Conservation (phyloP, 805 yeast genomes). For the Clavispora phyllophila region DNA sequence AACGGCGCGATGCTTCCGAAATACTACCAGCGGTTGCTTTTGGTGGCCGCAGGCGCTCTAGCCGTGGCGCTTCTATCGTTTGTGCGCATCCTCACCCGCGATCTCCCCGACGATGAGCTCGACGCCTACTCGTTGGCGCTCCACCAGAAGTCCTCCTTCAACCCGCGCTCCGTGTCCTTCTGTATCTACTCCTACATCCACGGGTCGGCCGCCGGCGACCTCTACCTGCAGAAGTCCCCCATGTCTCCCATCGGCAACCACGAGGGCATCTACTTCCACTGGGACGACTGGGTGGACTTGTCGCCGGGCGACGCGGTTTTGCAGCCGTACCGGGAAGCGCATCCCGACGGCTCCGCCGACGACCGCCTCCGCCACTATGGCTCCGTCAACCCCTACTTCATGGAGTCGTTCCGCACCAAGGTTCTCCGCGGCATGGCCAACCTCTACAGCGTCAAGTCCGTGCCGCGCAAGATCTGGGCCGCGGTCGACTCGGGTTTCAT, state of each 20-base stretch:
- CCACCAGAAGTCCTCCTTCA: slow-evolving; percentile 19
- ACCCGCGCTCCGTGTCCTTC: slow-evolving; percentile 20
- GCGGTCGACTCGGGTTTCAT: slow-evolving; percentile 21
- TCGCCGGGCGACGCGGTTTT: slow-evolving; percentile 20
- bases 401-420: slow-evolving; percentile 30
- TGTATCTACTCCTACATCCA: slow-evolving; percentile 8
- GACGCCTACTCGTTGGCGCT: slow-evolving; percentile 20
- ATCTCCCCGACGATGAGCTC: slow-evolving; percentile 19
- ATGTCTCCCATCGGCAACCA: slow-evolving; percentile 2
- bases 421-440: slow-evolving; percentile 30
- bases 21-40: slow-evolving; percentile 10
- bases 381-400: slow-evolving; percentile 27
- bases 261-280: slow-evolving; percentile 30
- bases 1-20: slow-evolving; percentile 5
- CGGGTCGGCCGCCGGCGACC: background rate
- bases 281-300: slow-evolving; percentile 38
- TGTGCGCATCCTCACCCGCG: slow-evolving; percentile 8
- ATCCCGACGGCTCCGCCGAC: slow-evolving; percentile 23
- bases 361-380: slow-evolving; percentile 17
- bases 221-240: slow-evolving; percentile 2
- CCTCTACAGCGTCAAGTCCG: slow-evolving; percentile 26
- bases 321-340: slow-evolving; percentile 10
- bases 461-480: slow-evolving; percentile 23
- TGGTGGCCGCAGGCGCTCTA: slow-evolving; percentile 6
- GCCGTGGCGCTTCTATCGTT: slow-evolving; percentile 6